phyloP scores from a whole-genome alignment of 768 basidiomycete species.

The Brasilioporus rufonigricans region DNA sequence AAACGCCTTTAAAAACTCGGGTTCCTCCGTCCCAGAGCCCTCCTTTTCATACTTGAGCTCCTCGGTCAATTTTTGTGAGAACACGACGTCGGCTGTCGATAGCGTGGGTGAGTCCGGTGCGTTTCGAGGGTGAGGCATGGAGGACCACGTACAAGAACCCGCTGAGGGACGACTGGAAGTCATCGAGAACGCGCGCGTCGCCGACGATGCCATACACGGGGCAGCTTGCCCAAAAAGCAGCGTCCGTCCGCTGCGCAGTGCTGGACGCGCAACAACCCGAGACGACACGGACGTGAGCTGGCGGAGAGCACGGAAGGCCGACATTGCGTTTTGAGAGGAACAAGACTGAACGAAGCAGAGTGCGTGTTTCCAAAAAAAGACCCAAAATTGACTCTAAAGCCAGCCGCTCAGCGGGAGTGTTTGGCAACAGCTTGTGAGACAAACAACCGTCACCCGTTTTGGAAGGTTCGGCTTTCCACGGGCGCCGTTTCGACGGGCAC shows the following conservation, averaged over 20 bases:
- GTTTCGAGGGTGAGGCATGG: no score
- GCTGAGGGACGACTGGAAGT: slow-evolving; percentile 39
- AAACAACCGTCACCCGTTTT: slow-evolving; percentile 26
- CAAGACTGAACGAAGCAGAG: slow-evolving; percentile 1
- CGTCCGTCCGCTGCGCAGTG: slow-evolving; percentile 23
- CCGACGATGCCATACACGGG: slow-evolving; percentile 21
- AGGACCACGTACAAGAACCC: slow-evolving; percentile 40
- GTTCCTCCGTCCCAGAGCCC: slow-evolving; percentile 41
- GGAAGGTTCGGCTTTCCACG: slow-evolving; percentile 10
- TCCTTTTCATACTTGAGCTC: slow-evolving; percentile 89
- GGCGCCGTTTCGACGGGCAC: no score
- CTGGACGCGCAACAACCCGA: slow-evolving; percentile 32
- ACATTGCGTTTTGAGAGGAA: slow-evolving; percentile 42
- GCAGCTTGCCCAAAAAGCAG: slow-evolving; percentile 9
- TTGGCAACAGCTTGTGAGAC: slow-evolving; percentile 32
- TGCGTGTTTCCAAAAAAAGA: background rate
- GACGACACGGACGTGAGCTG: slow-evolving; percentile 48
- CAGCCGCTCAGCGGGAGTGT: slow-evolving; percentile 16
- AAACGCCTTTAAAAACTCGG: slow-evolving; percentile 80
- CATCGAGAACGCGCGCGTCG: slow-evolving; percentile 40
- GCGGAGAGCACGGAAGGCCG: slow-evolving; percentile 59
- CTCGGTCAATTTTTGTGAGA: slow-evolving; percentile 71
- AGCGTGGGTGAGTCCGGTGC: background rate
- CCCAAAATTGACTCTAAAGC: slow-evolving; percentile 20
- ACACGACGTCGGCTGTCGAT: slow-evolving; percentile 62